A percentile compares a stretch with the other conserved stretches of the same genome.
phyloP scores from a whole-genome alignment of 352 stramenopile genomes.

The Aphanomyces cochlioides region DNA sequence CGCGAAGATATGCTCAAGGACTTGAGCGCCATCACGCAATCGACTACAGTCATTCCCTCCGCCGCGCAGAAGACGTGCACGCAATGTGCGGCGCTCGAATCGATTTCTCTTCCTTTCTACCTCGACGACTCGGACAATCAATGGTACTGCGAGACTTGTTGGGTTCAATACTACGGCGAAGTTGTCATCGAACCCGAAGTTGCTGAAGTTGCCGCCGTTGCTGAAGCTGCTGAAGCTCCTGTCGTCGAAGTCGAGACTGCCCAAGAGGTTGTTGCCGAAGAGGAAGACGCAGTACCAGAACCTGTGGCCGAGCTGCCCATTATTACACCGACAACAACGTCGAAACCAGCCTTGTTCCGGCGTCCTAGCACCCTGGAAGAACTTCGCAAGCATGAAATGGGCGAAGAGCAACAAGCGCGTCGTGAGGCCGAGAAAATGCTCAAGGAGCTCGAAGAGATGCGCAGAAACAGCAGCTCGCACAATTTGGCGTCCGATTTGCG shows the following conservation, averaged over 20 bases:
- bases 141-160: conserved; percentile 87
- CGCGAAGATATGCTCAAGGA: conserved; percentile 70
- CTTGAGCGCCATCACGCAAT: conserved; percentile 75
- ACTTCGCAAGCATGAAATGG: conserved; percentile 35
- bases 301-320: background rate
- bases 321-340: background rate
- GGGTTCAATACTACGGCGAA: conserved; percentile 63
- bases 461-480: conserved; percentile 41
- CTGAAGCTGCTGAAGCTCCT: background rate
- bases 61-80: conserved; percentile 72
- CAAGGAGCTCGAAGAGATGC: conserved; percentile 74
- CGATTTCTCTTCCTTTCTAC: conserved; percentile 19
- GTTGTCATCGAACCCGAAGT: background rate
- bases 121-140: conserved; percentile 71
- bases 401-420: conserved; percentile 71
- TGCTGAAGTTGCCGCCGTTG: conserved; percentile 5
- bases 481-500: conserved; percentile 42
- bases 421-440: conserved; percentile 77
- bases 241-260: conserved; percentile 4
- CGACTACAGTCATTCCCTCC: conserved; percentile 55
- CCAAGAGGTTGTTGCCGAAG: background rate
- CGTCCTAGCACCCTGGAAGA: conserved; percentile 25
- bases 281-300: background rate
- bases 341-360: background rate
- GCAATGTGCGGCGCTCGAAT: conserved; percentile 71